Evolutionary conservation across 768 basidiomycete species (phyloP).

Genomic region (Tricholoma flavovirens): DNA sequence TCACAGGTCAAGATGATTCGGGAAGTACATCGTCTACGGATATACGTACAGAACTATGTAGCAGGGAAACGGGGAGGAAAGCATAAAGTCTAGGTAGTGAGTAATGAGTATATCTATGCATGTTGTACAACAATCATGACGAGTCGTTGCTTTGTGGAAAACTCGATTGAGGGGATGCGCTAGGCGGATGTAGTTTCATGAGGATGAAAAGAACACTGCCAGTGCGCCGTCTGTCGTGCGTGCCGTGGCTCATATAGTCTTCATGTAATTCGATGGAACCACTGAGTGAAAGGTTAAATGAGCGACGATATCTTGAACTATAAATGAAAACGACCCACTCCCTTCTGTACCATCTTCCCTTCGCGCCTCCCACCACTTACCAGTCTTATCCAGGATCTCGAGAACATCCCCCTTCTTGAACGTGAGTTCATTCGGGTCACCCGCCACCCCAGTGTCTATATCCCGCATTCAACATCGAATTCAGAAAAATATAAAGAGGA

Average conservation of each 20-base stretch:
- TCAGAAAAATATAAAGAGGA: too few relatives aligned
- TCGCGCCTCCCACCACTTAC: constrained; percentile 86
- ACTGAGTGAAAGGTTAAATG: neutral
- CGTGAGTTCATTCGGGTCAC: constrained; percentile 82
- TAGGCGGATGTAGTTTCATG: neutral
- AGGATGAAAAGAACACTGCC: too few relatives aligned
- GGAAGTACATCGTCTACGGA: neutral
- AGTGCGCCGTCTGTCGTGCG: neutral
- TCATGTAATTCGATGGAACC: neutral
- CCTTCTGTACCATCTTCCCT: constrained; percentile 58
- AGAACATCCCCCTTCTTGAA: constrained; percentile 83
- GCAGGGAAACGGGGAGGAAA: too few relatives aligned
- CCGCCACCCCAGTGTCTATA: constrained; percentile 65
- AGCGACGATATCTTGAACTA: neutral
- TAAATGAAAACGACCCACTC: constrained; percentile 42
- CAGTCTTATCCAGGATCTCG: constrained; percentile 68
- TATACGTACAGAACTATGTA: too few relatives aligned
- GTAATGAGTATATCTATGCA: neutral
- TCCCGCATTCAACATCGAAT: neutral
- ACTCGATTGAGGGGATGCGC: neutral
- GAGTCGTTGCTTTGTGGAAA: neutral
- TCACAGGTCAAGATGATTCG: neutral
- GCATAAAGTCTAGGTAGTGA: neutral
- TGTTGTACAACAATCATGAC: neutral
- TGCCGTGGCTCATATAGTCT: neutral